These are phyloP conservation scores for Colletotrichum gigasporum DNA, from an alignment of 2,329 filamentous ascomycete species.

Conservation along the genomic window DNA sequence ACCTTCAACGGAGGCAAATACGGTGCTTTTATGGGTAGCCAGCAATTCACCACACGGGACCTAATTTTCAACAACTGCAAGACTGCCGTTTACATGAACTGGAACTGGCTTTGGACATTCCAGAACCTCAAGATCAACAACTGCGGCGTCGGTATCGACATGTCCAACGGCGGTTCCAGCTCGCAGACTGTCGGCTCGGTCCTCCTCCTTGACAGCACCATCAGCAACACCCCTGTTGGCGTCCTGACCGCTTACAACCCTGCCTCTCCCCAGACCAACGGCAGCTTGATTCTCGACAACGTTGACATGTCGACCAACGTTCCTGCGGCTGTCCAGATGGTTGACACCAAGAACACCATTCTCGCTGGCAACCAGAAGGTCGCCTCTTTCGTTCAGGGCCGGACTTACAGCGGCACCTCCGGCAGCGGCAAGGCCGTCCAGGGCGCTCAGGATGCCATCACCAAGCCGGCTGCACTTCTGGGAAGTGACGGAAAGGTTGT, in stretches of 20 bases:
- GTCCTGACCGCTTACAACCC: conserved; percentile 79
- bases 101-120: conserved; percentile 90
- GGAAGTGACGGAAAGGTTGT: conserved; percentile 74
- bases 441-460: conserved; percentile 60
- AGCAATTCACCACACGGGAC: conserved; percentile 89
- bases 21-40: conserved; percentile 83
- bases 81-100: conserved; percentile 88
- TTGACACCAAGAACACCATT: conserved; percentile 65
- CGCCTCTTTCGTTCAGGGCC: conserved; percentile 81
- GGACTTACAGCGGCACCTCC: conserved; percentile 66
- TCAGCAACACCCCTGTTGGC: conserved; percentile 79
- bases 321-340: conserved; percentile 70
- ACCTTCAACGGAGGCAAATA: conserved; percentile 84
- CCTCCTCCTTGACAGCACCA: conserved; percentile 81
- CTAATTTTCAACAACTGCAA: conserved; percentile 83
- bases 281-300: conserved; percentile 87
- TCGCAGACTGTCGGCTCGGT: conserved; percentile 85
- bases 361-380: conserved; percentile 77
- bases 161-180: conserved; percentile 71
- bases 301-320: conserved; percentile 81
- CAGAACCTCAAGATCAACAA: conserved; percentile 80
- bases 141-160: conserved; percentile 80
- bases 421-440: conserved; percentile 65
- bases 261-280: conserved; percentile 73
- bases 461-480: conserved; percentile 75